Evolutionary conservation across 352 stramenopile genomes (phyloP).

Genomic region (Phytopythium boreale): DNA sequence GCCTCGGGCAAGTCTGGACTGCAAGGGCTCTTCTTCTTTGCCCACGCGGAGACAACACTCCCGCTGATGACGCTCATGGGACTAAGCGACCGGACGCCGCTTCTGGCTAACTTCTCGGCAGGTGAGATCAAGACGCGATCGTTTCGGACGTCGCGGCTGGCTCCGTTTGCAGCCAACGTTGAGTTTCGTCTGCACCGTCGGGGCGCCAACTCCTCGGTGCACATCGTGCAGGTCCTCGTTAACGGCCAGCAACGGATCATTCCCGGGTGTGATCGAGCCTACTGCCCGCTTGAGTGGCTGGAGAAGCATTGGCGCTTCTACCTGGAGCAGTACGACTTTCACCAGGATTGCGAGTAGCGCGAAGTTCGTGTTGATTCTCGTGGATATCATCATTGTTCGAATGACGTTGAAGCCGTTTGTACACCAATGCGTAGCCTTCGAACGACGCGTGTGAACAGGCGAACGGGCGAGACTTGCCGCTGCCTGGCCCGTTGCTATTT

Average conservation of each 20-base stretch:
- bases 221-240: conserved; percentile 42
- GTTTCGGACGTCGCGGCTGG: conserved; percentile 35
- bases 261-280: conserved; percentile 19
- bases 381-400: too few species aligned
- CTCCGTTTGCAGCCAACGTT: conserved; percentile 52
- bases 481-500: background rate
- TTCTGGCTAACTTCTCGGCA: conserved; percentile 25
- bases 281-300: conserved; percentile 24
- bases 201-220: conserved; percentile 10
- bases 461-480: too few species aligned
- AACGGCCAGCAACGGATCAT: conserved; percentile 33
- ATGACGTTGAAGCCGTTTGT: too few species aligned
- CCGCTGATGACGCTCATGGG: conserved; percentile 51
- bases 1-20: conserved; percentile 5
- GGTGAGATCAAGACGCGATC: conserved; percentile 24
- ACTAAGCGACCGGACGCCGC: conserved; percentile 23
- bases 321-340: conserved; percentile 30
- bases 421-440: too few species aligned
- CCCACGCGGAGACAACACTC: conserved; percentile 53
- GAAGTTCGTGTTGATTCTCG: background rate
- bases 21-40: conserved; percentile 43
- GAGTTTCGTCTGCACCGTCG: conserved; percentile 39
- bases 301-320: conserved; percentile 31
- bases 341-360: conserved; percentile 15
- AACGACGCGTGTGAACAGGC: too few species aligned